A percentile compares a stretch with the other conserved stretches of the same genome.
phyloP scores from a whole-genome alignment of 129 eudicot species.

The Flaveria robusta region DNA sequence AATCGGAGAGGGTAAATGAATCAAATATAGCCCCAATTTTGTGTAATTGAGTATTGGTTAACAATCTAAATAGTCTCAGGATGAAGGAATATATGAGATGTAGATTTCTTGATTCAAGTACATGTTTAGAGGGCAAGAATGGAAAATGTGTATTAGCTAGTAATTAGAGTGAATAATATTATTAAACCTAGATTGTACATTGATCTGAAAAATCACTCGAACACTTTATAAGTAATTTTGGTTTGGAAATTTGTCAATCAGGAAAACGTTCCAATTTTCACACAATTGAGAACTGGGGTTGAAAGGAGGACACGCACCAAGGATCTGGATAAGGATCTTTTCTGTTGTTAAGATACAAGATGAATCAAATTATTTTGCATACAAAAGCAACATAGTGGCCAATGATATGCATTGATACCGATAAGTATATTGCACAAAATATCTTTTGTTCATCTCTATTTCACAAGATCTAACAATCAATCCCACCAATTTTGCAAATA shows the following conservation, averaged over 20 bases:
- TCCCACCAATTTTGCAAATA: not conserved
- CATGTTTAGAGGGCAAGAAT: slow-evolving; percentile 7
- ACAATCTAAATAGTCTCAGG: slow-evolving; percentile 16
- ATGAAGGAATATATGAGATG: slow-evolving; percentile 11
- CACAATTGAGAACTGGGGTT: not conserved
- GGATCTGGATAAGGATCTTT: slow-evolving; percentile 1
- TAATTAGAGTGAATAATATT: not conserved
- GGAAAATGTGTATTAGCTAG: slow-evolving; percentile 19
- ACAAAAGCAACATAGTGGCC: not conserved
- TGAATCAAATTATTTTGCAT: not conserved
- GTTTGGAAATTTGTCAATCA: not conserved
- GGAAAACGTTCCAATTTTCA: not conserved
- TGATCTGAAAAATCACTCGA: slow-evolving; percentile 1
- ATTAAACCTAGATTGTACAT: not conserved
- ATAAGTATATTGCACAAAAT: not conserved
- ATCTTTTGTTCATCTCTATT: not conserved
- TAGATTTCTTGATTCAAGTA: slow-evolving; percentile 17
- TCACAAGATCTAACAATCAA: not conserved
- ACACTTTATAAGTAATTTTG: not conserved
- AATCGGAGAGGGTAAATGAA: slow-evolving; percentile 14
- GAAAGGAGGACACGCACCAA: not conserved
- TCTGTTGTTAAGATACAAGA: not conserved
- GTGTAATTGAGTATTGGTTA: slow-evolving; percentile 22
- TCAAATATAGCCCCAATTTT: slow-evolving; percentile 14
- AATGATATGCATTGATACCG: not conserved